phyloP scores from a whole-genome alignment of 2,329 filamentous ascomycete genomes.

The Lasiodiplodia theobromae region DNA sequence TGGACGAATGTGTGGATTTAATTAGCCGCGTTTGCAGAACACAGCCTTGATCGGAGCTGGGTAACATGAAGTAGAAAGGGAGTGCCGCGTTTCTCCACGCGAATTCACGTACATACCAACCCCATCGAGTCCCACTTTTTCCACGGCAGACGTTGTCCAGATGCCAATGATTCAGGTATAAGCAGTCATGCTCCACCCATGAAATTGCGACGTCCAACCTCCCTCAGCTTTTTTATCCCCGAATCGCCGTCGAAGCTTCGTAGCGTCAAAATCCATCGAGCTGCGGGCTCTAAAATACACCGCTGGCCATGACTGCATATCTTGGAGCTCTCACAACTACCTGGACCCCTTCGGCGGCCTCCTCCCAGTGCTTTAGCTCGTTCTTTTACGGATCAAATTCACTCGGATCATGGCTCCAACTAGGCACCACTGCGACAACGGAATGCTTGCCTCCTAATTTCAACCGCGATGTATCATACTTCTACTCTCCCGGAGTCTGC shows the following conservation, averaged over 20 bases:
- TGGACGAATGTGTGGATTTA: background rate
- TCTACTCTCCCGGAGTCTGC: conserved; percentile 10
- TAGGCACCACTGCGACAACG: background rate
- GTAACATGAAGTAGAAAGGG: background rate
- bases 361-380: background rate
- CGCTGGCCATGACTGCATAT: conserved; percentile 5
- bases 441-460: background rate
- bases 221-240: background rate
- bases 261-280: background rate
- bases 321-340: background rate
- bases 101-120: background rate
- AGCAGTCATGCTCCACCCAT: background rate
- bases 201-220: background rate
- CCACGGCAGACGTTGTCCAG: background rate
- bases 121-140: background rate
- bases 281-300: background rate
- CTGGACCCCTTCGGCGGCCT: background rate
- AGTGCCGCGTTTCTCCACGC: background rate
- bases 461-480: background rate
- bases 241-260: background rate
- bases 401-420: background rate
- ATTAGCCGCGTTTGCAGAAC: background rate
- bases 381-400: conserved; percentile 5
- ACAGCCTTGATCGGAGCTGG: background rate
- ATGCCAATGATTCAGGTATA: background rate